phyloP scores from a whole-genome alignment of 2,329 filamentous ascomycete genomes.

The Talaromyces pinophilus region DNA sequence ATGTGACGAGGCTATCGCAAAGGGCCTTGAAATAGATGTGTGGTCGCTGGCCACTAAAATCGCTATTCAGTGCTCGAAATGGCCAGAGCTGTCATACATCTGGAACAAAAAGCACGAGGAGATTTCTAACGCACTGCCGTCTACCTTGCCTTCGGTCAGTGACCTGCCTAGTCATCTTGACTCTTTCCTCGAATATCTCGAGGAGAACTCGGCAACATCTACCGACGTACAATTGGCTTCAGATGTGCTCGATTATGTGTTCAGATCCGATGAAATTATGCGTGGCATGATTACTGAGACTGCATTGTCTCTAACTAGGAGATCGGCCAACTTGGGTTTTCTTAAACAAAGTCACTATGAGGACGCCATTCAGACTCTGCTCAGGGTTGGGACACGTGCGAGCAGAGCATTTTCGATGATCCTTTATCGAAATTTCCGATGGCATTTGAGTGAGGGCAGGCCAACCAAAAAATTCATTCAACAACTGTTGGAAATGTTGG shows the following conservation, averaged over 20 bases:
- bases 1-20: constrained; percentile 43
- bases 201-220: neutral
- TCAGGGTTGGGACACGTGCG: constrained; percentile 31
- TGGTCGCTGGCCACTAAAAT: constrained; percentile 36
- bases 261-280: constrained; percentile 31
- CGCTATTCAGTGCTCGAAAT: constrained; percentile 36
- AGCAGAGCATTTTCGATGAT: constrained; percentile 37
- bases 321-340: constrained; percentile 30
- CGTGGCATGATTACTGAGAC: constrained; percentile 33
- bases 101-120: constrained; percentile 28
- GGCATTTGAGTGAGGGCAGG: constrained; percentile 30
- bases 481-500: constrained; percentile 32
- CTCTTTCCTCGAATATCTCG: constrained; percentile 28
- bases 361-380: constrained; percentile 34
- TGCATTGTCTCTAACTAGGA: constrained; percentile 35
- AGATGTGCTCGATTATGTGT: constrained; percentile 25
- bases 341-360: constrained; percentile 33
- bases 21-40: constrained; percentile 30
- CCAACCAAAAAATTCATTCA: constrained; percentile 30
- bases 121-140: constrained; percentile 22
- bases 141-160: constrained; percentile 23
- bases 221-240: constrained; percentile 16
- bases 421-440: constrained; percentile 46
- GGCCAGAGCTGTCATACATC: constrained; percentile 34
- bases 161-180: constrained; percentile 29